Evolutionary conservation across 139 green algal genomes (phyloP), one percentile per base, ranked within the genome.

Genomic region (Closterium sp.): DNA sequence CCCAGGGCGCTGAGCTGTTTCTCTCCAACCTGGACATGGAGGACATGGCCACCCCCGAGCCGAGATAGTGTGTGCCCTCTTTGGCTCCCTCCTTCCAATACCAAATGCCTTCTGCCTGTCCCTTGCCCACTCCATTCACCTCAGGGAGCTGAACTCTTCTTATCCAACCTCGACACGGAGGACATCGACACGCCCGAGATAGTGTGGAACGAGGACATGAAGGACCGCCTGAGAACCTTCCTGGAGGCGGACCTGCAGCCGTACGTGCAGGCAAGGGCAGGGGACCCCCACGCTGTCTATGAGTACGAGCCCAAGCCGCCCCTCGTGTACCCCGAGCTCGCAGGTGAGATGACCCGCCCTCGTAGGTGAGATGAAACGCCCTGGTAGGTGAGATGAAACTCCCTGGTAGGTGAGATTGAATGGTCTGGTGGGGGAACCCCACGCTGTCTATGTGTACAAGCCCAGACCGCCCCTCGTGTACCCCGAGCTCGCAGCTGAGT

Each of bases 131-230:
- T 55, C 4, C 6, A 55, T 55, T 55, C 6, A 55, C 36, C 36
- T 55, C 36, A 76, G 55, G 55, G 55, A 16, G 55, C 55, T 4
- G 88, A 91, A 28, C 34, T 36, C 1, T 91, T 91, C 64, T 34
- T 34, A 19, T 33, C 35, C 12, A 34, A 86, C 8, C 19, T 91
- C 12, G 38, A 91, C n/a, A 87, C 35, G 34, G 88, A 91, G 35
- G 38, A 91, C 81, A 16, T 34, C 16, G 81, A 85, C 81, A 85
- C 25, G 25, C 69, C 69, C 23, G 69, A 84, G 69, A 30, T 55
- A 12, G 36, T 55, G 36, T 55, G 36, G 90, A 90, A 91, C 84
- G 35, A 84, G 12, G 85, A 86, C 64, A 93, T 93, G 90, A 91
- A 85, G 8, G 90, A 43, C 69, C 69, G 84, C 25, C 84, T 93